Base-by-base conservation (phyloP, 129 eudicot genomes). In the Pseudognaphalium luteoalbum region DNA sequence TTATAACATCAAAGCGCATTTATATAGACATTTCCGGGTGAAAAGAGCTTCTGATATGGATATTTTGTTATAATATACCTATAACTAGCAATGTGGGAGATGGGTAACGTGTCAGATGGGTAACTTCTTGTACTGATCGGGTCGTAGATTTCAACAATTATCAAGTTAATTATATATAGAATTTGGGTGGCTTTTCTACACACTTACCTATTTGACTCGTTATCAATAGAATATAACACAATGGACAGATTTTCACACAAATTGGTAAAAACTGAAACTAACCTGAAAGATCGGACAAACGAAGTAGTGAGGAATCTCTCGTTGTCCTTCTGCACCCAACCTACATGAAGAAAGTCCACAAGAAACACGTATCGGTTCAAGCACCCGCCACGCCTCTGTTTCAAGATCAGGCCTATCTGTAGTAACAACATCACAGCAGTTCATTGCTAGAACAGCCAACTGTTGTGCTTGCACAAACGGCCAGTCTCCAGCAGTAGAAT, bases 401-500 rank as follows among this genome's bases (percentile, higher is more conserved):
- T 56, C 80, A 75, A 92, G 88, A 39, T 92, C 96, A 6, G 98
- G 98, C 28, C 98, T 79, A 16, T 39, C 70, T 30, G 35, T 74
- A 1, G 85, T 66, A 58, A 77, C 76, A 80, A 42, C 71, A 17
- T 89, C 87, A 62, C 91, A 84, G 78, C 98, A 92, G 41, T 86
- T 84, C 64, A 92, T 17, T 58, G 86, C 98, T 6, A 87, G 20
- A 56, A 74, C 82, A 79, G 92, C 93, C 86, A 92, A 67, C 89
- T 89, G 96, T 76, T 87, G 83, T 3, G 96, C 98, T 66, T 88
- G 98, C 54, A 86, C 90, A 83, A 89, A 89, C 19, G 96, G 96
- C 97, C 97, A 92, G 41, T 92, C 93, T 52, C 97, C 97, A 30
- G 96, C 97, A 52, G 96, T 81, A 9, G 87, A 83, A 74, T 92